These are phyloP conservation scores for Blumeriella jaapii DNA, from an alignment of 2,329 filamentous ascomycete species.

Conservation along the genomic window DNA sequence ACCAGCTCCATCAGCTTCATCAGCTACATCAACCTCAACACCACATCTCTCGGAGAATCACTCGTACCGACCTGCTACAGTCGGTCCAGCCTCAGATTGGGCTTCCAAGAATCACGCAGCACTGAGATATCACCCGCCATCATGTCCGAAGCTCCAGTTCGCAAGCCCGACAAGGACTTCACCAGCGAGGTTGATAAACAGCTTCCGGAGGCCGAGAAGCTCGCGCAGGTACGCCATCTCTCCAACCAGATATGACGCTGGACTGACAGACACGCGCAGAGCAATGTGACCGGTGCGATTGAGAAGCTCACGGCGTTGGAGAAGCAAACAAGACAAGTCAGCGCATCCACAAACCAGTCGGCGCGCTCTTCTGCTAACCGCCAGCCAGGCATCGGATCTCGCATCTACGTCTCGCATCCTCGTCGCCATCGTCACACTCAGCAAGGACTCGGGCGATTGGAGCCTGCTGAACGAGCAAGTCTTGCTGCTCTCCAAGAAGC, in stretches of 20 bases:
- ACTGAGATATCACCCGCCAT: slow-evolving; percentile 4
- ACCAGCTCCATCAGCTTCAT: too few species aligned
- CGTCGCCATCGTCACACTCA: slow-evolving; percentile 81
- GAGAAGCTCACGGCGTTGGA: slow-evolving; percentile 88
- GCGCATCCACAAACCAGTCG: slow-evolving; percentile 33
- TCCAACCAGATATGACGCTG: background rate
- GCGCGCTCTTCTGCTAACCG: slow-evolving; percentile 22
- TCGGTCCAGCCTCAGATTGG: background rate
- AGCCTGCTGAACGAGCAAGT: slow-evolving; percentile 93
- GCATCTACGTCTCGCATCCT: slow-evolving; percentile 86
- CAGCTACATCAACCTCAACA: slow-evolving; percentile 4
- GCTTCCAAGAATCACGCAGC: background rate
- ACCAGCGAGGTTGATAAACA: slow-evolving; percentile 89
- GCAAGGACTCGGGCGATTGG: slow-evolving; percentile 90
- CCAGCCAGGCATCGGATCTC: slow-evolving; percentile 79
- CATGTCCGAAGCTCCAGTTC: slow-evolving; percentile 27
- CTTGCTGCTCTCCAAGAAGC: slow-evolving; percentile 93
- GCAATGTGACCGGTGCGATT: slow-evolving; percentile 73
- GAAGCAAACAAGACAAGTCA: slow-evolving; percentile 94
- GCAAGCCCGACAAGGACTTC: slow-evolving; percentile 88
- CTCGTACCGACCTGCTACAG: background rate
- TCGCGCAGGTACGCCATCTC: slow-evolving; percentile 58
- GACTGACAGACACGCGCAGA: slow-evolving; percentile 33
- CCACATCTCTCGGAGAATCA: background rate
- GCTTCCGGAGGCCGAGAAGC: slow-evolving; percentile 80